Evolutionary conservation across 257 asterid genomes (phyloP), one percentile per base, ranked within the genome.

Genomic region (Solanum tarijense): DNA sequence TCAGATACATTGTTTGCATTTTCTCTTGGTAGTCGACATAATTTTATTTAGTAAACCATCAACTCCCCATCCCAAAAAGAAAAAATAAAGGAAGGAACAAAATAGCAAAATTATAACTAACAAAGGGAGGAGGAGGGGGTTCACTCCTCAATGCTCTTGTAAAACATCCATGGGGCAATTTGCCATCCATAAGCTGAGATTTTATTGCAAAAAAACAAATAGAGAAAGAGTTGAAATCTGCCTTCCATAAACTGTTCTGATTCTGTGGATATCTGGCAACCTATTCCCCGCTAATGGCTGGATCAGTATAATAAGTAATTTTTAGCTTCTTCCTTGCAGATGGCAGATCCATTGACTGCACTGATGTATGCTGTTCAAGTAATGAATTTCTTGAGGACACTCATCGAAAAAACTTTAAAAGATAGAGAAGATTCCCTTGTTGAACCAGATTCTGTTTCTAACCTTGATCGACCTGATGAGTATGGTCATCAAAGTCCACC

Each of bases 291-390:
- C 81, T 73, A 73, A 34, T 73, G 46, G 82, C 20, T 75, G 83
- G 31, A 75, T 75, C 83, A 75, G 52, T 38, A 23, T 43, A 43
- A 43, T 27, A 16, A 79, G 78, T 60, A 25, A 85, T 39, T 48
- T 29, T 16, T 32, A 85, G 83, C 48, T 74, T 58, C 75, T 82
- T 79, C 66, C 85, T 58, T 83, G 71, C 96, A 96, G 98, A 94
- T 96, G 98, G 97, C 94, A 8, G 99, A 96, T 88, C 98, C 98
- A 83, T 89, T 96, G 92, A 95, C 95, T 66, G 99, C 98, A 55
- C 86, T 96, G 89, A 95, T 96, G 98, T 95, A 95, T 39, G 99
- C 99, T 3, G 99, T 95, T 74, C 98, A 95, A 92, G 98, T 96
- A 88, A 95, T 96, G 98, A 95, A 96, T 94, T 95, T 96, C 89